These are phyloP conservation scores for Botryosphaeria dothidea DNA, from an alignment of 2,329 filamentous ascomycete genomes.

Conservation along the genomic window DNA sequence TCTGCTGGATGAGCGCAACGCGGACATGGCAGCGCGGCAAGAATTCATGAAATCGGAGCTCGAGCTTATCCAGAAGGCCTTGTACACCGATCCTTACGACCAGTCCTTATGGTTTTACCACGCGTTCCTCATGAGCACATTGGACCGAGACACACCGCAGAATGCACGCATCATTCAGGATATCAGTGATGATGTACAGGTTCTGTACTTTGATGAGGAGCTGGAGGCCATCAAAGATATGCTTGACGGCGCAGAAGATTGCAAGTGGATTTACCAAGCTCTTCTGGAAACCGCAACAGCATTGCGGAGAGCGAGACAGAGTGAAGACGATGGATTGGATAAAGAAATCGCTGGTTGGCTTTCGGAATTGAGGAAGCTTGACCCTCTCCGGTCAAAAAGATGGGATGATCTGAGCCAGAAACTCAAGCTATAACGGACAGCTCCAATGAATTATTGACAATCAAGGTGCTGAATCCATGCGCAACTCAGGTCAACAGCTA, in stretches of 20 bases:
- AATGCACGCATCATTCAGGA: conserved; percentile 64
- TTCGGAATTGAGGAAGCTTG: conserved; percentile 64
- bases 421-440: conserved; percentile 1
- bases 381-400: conserved; percentile 71
- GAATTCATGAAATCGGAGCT: conserved; percentile 78
- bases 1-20: conserved; percentile 69
- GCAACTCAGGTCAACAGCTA: no score
- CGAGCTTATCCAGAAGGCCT: conserved; percentile 69
- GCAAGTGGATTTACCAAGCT: conserved; percentile 89
- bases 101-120: conserved; percentile 98
- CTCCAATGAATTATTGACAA: background rate
- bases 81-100: conserved; percentile 89
- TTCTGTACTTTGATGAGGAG: conserved; percentile 66
- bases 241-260: conserved; percentile 65
- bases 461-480: background rate
- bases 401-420: conserved; percentile 61
- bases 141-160: conserved; percentile 52
- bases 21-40: conserved; percentile 63
- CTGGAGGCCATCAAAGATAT: conserved; percentile 73
- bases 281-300: conserved; percentile 71
- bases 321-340: conserved; percentile 53
- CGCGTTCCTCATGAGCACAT: conserved; percentile 75
- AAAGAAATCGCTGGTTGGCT: conserved; percentile 58
- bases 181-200: conserved; percentile 62
- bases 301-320: background rate